Evolutionary conservation across 2,329 filamentous ascomycete genomes (phyloP).

Genomic region (Aspergillus calidoustus): DNA sequence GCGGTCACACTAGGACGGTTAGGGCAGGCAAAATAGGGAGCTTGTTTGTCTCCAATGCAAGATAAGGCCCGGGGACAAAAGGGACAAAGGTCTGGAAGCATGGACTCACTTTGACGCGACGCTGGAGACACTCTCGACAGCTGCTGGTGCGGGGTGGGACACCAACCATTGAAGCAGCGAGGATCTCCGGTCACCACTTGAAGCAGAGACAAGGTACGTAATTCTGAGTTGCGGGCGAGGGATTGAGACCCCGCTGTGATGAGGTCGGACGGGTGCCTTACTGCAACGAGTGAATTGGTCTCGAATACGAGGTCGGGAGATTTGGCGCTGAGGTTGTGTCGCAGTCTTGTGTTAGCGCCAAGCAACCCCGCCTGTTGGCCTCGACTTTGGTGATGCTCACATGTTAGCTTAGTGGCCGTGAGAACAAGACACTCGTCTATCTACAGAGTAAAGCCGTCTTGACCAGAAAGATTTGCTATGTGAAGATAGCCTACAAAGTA

Average conservation of each 20-base stretch:
- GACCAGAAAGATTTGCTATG: neutral
- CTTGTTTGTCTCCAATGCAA: neutral
- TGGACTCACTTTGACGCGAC: conserved; percentile 28
- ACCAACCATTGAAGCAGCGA: conserved; percentile 23
- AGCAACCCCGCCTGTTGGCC: neutral
- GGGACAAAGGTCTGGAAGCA: neutral
- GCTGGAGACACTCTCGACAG: conserved; percentile 28
- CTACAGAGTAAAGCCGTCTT: neutral
- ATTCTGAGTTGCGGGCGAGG: neutral
- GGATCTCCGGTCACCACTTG: neutral
- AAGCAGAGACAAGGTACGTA: neutral
- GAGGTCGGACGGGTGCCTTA: neutral
- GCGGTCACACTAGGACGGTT: conserved; percentile 26
- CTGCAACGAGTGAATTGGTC: neutral
- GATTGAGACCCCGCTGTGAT: conserved; percentile 1
- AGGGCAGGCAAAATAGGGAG: neutral
- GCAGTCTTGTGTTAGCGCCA: neutral
- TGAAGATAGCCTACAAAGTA: neutral
- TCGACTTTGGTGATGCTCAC: neutral
- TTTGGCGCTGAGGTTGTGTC: neutral
- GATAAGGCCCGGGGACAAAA: neutral
- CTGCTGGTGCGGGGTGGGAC: conserved; percentile 27
- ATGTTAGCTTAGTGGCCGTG: neutral
- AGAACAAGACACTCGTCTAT: neutral
- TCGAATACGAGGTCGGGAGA: neutral